Evolutionary conservation across 495 filamentous ascomycete genomes (phyloP), one percentile per base, ranked within the genome.

Genomic region (Schizothecium vesticola): DNA sequence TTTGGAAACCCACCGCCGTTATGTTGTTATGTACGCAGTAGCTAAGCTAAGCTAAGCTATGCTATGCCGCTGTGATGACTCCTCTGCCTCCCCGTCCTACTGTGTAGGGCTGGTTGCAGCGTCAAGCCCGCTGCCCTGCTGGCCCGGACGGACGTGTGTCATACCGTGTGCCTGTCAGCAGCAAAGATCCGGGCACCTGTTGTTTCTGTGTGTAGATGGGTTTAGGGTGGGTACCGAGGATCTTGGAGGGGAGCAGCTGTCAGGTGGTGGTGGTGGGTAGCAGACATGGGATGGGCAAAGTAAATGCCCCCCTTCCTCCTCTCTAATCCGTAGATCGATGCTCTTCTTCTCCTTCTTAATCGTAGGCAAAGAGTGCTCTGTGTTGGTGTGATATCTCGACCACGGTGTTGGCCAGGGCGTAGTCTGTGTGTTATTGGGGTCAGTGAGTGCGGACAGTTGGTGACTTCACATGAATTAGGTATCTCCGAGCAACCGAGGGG

Each of bases 331-430:
- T 33, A n/a, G n/a, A n/a, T n/a, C n/a, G n/a, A n/a, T n/a, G n/a
- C 24, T 24, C 61, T 22, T 12, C 7, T 22, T 55, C 21, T 36
- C 24, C 16, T 13, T 16, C 29, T 58, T 19, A 58, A 11, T 67
- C 67, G 69, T 72, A 81, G 6, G 72, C 63, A 60, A 82, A 83
- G 60, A 98, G 88, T 63, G 87, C 80, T 77, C 91, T 93, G 73
- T 92, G 88, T 63, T 88, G 85, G 80, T 97, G 95, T 12, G 92
- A 93, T n/a, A 89, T 87, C 71, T 97, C 91, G 13, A 97, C 94
- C 8, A 97, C 89, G 0, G 90, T 86, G 65, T 94, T 90, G 59
- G 89, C 89, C 62, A 92, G 85, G 69, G 84, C 86, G 77, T 89
- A 94, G 81, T 98, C 94, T 96, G 71, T 31, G n/a, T 24, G 29